Base-by-base conservation (phyloP, 345 rosid species). In the Euphorbia peplus region DNA sequence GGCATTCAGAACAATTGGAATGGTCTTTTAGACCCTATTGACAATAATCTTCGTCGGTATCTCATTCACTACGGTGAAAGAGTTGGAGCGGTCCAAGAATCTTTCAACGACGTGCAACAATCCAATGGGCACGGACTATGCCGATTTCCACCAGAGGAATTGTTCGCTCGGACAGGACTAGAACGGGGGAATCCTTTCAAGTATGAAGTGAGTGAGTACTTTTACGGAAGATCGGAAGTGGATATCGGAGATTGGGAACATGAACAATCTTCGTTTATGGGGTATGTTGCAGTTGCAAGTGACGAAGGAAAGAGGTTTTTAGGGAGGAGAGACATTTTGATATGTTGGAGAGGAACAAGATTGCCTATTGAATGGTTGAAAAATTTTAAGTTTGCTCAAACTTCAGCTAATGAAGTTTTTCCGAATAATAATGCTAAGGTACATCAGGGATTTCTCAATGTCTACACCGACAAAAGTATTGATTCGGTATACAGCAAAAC, bases 321-420 rank as follows among this genome's bases (percentile, higher is more conserved):
- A 2, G 83, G 83, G 35, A 73, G 83, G 19, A 73, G 78, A 42
- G 83, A 80, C 21, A 67, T 80, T 28, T 11, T 80, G 63, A 41
- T 80, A 2, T 50, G 64, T 35, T 80, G 83, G 78, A 76, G 83
- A 73, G 83, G 83, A 25, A 75, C 83, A 5, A 1, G 1, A 3
- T 7, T 41, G 19, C 1, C 0, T 0, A 9, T 13, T 3, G 70
- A 71, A 64, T 0, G 14, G 61, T 1, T 7, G 0, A 12, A 64
- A 14, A 64, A 61, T 25, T 0, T 16, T 0, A 9, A 57, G 0
- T 22, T 21, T 2, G 13, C 4, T 18, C 14, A 47, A 9, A 50
- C 21, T 8, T 39, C 72, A 15, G 80, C 69, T 51, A 12, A 58
- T 0, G 63, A 75, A 3, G 11, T 79, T 4, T 32, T 75, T 75